These are phyloP conservation scores for Kodamaea alishanica DNA, from an alignment of 1,139 yeast species.

Conservation along the genomic window DNA sequence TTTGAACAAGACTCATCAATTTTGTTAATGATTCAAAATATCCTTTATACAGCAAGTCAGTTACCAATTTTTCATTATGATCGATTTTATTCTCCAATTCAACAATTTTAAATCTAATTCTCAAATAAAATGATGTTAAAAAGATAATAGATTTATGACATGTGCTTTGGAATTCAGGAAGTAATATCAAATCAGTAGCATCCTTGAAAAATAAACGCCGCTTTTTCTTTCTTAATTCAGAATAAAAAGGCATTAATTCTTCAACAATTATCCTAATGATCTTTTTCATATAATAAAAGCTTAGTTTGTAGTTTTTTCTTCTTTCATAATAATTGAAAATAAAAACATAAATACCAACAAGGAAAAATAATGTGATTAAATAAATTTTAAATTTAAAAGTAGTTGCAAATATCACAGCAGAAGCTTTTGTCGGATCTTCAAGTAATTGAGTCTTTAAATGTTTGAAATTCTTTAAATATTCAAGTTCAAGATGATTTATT, in stretches of 20 bases:
- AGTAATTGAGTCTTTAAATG: conserved; percentile 13
- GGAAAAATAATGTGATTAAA: conserved; percentile 18
- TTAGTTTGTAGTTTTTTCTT: conserved; percentile 21
- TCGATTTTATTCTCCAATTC: conserved; percentile 8
- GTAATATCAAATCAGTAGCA: conserved; percentile 35
- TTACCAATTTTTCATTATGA: conserved; percentile 8
- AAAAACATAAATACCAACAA: conserved; percentile 35
- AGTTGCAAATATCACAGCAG: conserved; percentile 8
- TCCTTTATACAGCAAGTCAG: conserved; percentile 6
- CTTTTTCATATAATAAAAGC: conserved; percentile 37
- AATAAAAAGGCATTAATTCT: conserved; percentile 41
- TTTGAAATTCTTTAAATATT: conserved; percentile 17
- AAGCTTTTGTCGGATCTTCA: conserved; percentile 13
- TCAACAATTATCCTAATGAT: conserved; percentile 24
- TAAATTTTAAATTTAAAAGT: conserved; percentile 11
- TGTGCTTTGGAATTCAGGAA: conserved; percentile 40
- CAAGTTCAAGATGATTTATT: conserved; percentile 15
- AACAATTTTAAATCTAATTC: conserved; percentile 14
- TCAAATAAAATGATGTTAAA: conserved; percentile 21
- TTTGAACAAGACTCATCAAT: conserved; percentile 5
- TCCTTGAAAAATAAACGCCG: conserved; percentile 19
- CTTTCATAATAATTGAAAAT: conserved; percentile 41
- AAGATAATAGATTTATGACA: conserved; percentile 38
- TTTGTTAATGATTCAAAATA: conserved; percentile 7
- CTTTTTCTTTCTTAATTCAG: conserved; percentile 29